Evolutionary conservation across 2,329 filamentous ascomycete genomes (phyloP).

Genomic region (Xylariomycetidae sp.): DNA sequence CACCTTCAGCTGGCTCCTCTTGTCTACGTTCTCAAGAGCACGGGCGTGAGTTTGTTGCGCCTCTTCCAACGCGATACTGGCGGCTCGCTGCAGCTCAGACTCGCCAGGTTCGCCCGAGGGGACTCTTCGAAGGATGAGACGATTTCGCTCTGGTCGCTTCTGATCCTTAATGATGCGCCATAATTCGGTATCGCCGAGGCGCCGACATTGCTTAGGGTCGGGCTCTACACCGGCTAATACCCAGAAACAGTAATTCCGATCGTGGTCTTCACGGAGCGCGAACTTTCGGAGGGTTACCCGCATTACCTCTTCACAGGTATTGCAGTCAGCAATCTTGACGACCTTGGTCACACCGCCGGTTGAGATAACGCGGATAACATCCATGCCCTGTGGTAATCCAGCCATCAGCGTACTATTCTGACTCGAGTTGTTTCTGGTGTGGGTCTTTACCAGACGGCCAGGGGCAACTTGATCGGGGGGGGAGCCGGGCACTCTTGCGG

Average conservation of each 20-base stretch:
- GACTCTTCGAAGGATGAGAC: slow-evolving; percentile 88
- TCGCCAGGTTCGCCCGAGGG: slow-evolving; percentile 84
- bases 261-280: slow-evolving; percentile 80
- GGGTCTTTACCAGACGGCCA: slow-evolving; percentile 58
- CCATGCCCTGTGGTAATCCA: slow-evolving; percentile 77
- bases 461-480: slow-evolving; percentile 59
- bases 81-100: slow-evolving; percentile 80
- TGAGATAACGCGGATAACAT: slow-evolving; percentile 89
- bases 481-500: slow-evolving; percentile 53
- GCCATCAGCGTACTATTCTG: slow-evolving; percentile 84
- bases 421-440: slow-evolving; percentile 77
- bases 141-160: slow-evolving; percentile 78
- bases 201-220: slow-evolving; percentile 73
- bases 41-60: slow-evolving; percentile 67
- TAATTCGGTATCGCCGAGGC: slow-evolving; percentile 80
- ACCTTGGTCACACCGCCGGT: slow-evolving; percentile 89
- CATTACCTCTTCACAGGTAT: slow-evolving; percentile 88
- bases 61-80: slow-evolving; percentile 86
- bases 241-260: slow-evolving; percentile 96
- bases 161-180: slow-evolving; percentile 87
- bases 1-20: slow-evolving; percentile 79
- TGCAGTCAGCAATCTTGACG: slow-evolving; percentile 87
- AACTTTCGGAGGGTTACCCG: slow-evolving; percentile 85
- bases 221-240: slow-evolving; percentile 82
- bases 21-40: slow-evolving; percentile 60